Evolutionary conservation across 2,329 filamentous ascomycete genomes (phyloP).

Genomic region (Sordariomycetes sp.): DNA sequence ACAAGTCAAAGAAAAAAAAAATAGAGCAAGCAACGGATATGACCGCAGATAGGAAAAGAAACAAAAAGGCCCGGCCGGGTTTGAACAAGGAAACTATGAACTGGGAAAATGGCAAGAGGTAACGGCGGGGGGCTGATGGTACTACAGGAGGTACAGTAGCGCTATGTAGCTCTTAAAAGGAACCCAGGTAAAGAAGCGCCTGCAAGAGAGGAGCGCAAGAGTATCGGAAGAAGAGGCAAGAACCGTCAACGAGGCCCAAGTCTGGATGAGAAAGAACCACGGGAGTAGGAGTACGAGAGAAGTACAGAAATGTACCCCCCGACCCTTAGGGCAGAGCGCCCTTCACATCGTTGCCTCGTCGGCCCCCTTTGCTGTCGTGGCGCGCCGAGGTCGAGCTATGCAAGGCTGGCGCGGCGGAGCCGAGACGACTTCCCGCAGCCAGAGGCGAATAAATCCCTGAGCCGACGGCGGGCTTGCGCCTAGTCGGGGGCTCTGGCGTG

Average conservation of each 20-base stretch:
- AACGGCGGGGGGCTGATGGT: neutral
- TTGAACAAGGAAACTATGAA: neutral
- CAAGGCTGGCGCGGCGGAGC: neutral
- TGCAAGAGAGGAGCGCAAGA: neutral
- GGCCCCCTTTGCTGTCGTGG: neutral
- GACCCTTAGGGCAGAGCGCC: neutral
- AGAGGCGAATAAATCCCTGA: no score
- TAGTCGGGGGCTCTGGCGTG: neutral
- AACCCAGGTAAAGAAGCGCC: neutral
- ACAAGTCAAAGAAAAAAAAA: conserved; percentile 2
- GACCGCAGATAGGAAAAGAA: neutral
- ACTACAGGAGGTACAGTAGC: neutral
- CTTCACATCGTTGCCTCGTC: neutral
- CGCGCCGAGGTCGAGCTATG: neutral
- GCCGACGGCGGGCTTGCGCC: no score
- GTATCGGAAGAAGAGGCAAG: neutral
- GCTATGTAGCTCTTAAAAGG: neutral
- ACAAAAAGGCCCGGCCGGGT: conserved; percentile 1
- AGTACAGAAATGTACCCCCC: neutral
- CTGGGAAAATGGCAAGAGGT: neutral
- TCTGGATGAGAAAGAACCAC: neutral
- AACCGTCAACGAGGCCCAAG: neutral
- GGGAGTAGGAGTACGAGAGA: neutral
- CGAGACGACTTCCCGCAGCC: neutral
- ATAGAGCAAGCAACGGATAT: neutral